Evolutionary conservation across 2,329 filamentous ascomycete species (phyloP), one percentile per base, ranked within the genome.

Genomic region (Magnaporthiopsis poae): DNA sequence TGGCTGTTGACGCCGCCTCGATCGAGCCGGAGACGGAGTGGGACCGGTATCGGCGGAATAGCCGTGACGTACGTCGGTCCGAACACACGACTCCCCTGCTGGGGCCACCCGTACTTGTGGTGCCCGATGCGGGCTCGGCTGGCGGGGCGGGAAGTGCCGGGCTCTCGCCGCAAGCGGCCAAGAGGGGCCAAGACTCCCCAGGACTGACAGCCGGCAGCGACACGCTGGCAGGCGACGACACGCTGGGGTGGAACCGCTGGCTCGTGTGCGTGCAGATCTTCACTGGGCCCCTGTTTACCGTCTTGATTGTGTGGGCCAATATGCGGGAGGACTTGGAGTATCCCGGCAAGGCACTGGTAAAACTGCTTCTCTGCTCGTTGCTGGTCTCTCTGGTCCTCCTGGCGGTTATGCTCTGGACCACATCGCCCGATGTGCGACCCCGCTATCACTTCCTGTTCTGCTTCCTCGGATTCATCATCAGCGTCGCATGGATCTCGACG

Each of bases 401-500:
- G 61, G 82, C 79, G 0, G 74, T 89, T 3, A 79, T 98, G 15
- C 78, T 96, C 2, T 68, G 86, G 4, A 88, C 88, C 27, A 96
- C 93, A 0, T 85, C 84, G 0, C 82, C 88, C 9, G 81, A 86
- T 64, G 84, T 82, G 46, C 87, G 88, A 36, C 90, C 91, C 0
- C 86, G 83, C 69, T 91, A 91, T 76, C 89, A 93, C 68, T 89
- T 88, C 63, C 74, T 94, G 31, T 82, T 98, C 62, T 96, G 92
- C 74, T 91, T 96, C 73, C 80, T 96, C 52, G 95, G 96, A 8
- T 99, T 99, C 74, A 81, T 90, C 11, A 96, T 98, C 67, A 88
- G 90, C 69, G 95, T 98, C 67, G 90, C 91, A 31, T 99, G 96
- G 95, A 97, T 98, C 71, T 95, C 92, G 59, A 95, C 92, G 1